phyloP scores from a whole-genome alignment of 768 basidiomycete genomes.

The Trametes maxima region DNA sequence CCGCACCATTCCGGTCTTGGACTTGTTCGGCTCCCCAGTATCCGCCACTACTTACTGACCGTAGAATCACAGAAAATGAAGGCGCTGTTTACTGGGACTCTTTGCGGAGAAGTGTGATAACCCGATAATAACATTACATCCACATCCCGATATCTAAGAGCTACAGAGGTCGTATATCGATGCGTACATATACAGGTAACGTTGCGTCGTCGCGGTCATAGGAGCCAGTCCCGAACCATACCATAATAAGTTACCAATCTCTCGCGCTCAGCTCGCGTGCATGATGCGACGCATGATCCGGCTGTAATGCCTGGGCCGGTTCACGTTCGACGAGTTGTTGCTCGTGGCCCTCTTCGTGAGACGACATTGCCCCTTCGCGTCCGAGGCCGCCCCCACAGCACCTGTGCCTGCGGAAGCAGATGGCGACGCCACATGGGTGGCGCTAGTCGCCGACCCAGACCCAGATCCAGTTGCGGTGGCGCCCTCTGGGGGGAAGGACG shows the following conservation, averaged over 20 bases:
- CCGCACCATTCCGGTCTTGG: slow-evolving; percentile 1
- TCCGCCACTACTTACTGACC: background rate
- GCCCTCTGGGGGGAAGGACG: slow-evolving; percentile 25
- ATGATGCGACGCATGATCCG: slow-evolving; percentile 24
- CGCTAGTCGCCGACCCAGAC: slow-evolving; percentile 5
- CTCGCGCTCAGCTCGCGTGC: slow-evolving; percentile 14
- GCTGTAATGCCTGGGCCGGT: slow-evolving; percentile 21
- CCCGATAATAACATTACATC: slow-evolving; percentile 1
- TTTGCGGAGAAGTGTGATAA: background rate
- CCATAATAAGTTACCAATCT: background rate
- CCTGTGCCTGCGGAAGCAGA: slow-evolving; percentile 13
- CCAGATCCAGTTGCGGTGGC: slow-evolving; percentile 6
- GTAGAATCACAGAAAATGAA: background rate
- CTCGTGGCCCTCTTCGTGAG: slow-evolving; percentile 12
- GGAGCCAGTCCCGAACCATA: background rate
- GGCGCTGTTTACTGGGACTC: too few species aligned
- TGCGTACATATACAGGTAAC: slow-evolving; percentile 6
- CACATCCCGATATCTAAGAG: slow-evolving; percentile 1
- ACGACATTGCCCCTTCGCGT: slow-evolving; percentile 17
- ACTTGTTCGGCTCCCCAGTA: slow-evolving; percentile 7
- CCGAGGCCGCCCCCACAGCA: slow-evolving; percentile 1
- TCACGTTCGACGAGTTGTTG: background rate
- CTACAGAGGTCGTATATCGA: slow-evolving; percentile 11
- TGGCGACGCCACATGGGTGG: slow-evolving; percentile 7
- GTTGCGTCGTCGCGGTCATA: slow-evolving; percentile 15